A percentile compares a stretch with the other conserved stretches of the same genome.
phyloP scores from a whole-genome alignment of 2,329 filamentous ascomycete species.

The Capronia americana region DNA sequence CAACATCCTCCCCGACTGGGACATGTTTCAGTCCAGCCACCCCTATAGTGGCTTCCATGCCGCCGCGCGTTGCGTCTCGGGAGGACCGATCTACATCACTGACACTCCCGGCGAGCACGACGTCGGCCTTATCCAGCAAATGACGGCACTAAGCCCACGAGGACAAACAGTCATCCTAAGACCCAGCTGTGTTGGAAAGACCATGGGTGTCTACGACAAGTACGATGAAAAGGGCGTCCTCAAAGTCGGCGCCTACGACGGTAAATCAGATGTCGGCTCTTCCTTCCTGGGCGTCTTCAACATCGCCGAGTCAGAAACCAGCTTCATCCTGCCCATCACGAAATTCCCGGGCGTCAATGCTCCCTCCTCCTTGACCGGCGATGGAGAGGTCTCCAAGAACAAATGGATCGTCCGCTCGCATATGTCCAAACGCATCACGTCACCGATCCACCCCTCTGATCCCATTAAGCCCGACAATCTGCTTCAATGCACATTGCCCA shows the following conservation, averaged over 20 bases:
- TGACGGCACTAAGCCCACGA: conserved; percentile 75
- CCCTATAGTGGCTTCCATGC: conserved; percentile 83
- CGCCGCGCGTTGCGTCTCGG: conserved; percentile 85
- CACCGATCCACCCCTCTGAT: conserved; percentile 54
- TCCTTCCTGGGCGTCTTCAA: conserved; percentile 88
- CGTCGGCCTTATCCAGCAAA: conserved; percentile 74
- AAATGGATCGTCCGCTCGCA: conserved; percentile 78
- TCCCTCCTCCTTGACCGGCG: conserved; percentile 15
- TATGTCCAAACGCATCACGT: conserved; percentile 66
- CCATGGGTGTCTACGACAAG: conserved; percentile 73
- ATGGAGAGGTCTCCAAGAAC: conserved; percentile 45
- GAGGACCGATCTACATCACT: conserved; percentile 93
- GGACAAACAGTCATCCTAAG: conserved; percentile 81
- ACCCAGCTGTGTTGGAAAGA: conserved; percentile 75
- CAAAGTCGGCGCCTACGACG: conserved; percentile 80
- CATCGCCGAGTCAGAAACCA: conserved; percentile 65
- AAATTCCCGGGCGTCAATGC: conserved; percentile 69
- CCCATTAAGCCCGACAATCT: conserved; percentile 51
- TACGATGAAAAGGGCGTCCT: conserved; percentile 77
- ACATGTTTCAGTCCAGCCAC: conserved; percentile 74
- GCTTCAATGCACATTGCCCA: conserved; percentile 67
- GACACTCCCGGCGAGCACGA: conserved; percentile 86
- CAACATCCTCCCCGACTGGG: conserved; percentile 85
- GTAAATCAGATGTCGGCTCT: conserved; percentile 69
- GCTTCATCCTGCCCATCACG: conserved; percentile 72